Conservation (phyloP, 306 rosid genomes). For the Dicorynia guianensis region DNA sequence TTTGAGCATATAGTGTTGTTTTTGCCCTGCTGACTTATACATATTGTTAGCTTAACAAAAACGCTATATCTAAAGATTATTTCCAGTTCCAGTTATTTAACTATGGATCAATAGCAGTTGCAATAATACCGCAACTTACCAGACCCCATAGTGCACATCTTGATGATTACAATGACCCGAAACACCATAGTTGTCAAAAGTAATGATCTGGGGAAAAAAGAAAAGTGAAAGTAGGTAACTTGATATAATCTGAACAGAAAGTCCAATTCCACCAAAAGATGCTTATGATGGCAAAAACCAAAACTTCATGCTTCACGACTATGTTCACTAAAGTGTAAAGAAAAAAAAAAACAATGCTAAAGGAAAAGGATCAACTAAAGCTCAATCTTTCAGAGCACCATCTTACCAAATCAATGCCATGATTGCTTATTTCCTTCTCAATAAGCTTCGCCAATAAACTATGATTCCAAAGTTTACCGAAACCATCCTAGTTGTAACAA, state of each 20-base stretch:
- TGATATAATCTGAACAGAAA: background rate
- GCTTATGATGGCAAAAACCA: conserved; percentile 33
- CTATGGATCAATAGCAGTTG: conserved; percentile 33
- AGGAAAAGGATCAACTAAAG: background rate
- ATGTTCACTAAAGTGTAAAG: conserved; percentile 18
- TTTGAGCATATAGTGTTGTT: conserved; percentile 1
- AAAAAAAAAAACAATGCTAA: background rate
- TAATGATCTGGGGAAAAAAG: conserved; percentile 67
- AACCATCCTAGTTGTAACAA: conserved; percentile 77
- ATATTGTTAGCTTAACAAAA: conserved; percentile 1
- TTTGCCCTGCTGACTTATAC: conserved; percentile 1
- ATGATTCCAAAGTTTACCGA: conserved; percentile 80
- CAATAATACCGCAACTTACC: conserved; percentile 56
- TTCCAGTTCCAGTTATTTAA: background rate
- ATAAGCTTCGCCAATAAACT: conserved; percentile 64
- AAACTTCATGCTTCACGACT: conserved; percentile 6
- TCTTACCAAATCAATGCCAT: conserved; percentile 71
- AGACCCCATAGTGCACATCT: conserved; percentile 76
- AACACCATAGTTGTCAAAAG: conserved; percentile 82
- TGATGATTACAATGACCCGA: conserved; percentile 94
- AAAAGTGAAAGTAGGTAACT: conserved; percentile 23
- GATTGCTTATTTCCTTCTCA: conserved; percentile 56
- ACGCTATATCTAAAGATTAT: conserved; percentile 9
- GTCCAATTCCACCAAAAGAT: conserved; percentile 12
- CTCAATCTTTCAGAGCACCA: background rate